These are phyloP conservation scores for Coemansia sp. DNA, from an alignment of 192 early-diverging fungal genomes.

Conservation along the genomic window DNA sequence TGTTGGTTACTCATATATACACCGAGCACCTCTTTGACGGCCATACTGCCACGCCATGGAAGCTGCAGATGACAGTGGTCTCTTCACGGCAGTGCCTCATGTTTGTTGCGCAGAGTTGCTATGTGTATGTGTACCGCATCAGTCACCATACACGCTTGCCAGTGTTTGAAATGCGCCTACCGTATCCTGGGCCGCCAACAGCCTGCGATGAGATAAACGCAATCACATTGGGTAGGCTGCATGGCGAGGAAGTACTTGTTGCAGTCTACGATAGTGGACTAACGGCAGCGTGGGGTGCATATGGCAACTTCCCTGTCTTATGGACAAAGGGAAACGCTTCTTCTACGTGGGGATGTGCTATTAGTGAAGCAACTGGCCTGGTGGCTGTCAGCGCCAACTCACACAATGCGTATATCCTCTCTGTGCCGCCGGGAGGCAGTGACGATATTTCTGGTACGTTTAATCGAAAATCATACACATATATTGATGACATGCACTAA, in stretches of 20 bases:
- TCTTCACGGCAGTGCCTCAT: slow-evolving; percentile 24
- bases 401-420: slow-evolving; percentile 22
- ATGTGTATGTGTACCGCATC: slow-evolving; percentile 23
- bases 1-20: slow-evolving; percentile 23
- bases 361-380: slow-evolving; percentile 4
- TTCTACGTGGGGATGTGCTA: slow-evolving; percentile 48
- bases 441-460: neutral
- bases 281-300: slow-evolving; percentile 21
- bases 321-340: slow-evolving; percentile 25
- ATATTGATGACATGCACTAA: too few species aligned
- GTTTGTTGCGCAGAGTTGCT: slow-evolving; percentile 20
- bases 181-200: slow-evolving; percentile 5
- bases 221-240: slow-evolving; percentile 19
- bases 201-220: slow-evolving; percentile 22
- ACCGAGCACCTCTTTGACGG: slow-evolving; percentile 27
- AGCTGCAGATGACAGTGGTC: slow-evolving; percentile 40
- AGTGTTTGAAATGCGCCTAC: slow-evolving; percentile 4
- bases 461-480: neutral
- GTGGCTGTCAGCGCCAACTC: slow-evolving; percentile 49
- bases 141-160: slow-evolving; percentile 27
- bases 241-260: slow-evolving; percentile 18
- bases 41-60: slow-evolving; percentile 10
- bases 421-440: neutral
- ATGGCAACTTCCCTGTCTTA: slow-evolving; percentile 15
- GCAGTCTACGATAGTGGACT: slow-evolving; percentile 45